A percentile compares a stretch with the other conserved stretches of the same genome.
Evolutionary conservation across 495 filamentous ascomycete species (phyloP).

Genomic region (Podospora conica): DNA sequence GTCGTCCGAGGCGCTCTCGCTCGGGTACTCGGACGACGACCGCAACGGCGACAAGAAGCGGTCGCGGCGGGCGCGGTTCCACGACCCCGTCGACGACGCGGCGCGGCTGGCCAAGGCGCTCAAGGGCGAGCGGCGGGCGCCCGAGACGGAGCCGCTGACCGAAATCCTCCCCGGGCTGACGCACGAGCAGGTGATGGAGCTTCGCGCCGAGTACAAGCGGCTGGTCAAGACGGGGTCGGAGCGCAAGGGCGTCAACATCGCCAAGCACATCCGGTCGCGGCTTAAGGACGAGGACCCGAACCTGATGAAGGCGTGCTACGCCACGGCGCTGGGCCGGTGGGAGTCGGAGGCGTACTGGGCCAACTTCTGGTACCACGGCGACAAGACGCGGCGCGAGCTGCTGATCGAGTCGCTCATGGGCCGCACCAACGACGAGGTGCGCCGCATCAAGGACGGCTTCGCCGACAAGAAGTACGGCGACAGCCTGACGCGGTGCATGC

Average conservation of each 20-base stretch:
- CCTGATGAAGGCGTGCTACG: slow-evolving; percentile 86
- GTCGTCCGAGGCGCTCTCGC: slow-evolving; percentile 36
- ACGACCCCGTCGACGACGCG: slow-evolving; percentile 77
- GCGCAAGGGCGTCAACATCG: slow-evolving; percentile 83
- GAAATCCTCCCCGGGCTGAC: slow-evolving; percentile 78
- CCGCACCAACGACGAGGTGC: slow-evolving; percentile 75
- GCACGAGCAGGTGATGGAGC: slow-evolving; percentile 75
- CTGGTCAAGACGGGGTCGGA: slow-evolving; percentile 65
- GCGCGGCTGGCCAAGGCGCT: slow-evolving; percentile 68
- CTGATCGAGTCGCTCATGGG: slow-evolving; percentile 92
- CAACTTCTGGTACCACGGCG: slow-evolving; percentile 95
- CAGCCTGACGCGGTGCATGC: slow-evolving; percentile 77
- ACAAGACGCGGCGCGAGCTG: slow-evolving; percentile 74
- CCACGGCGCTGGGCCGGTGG: slow-evolving; percentile 83
- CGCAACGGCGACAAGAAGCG: slow-evolving; percentile 36
- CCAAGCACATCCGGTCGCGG: slow-evolving; percentile 87
- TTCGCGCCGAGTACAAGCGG: slow-evolving; percentile 84
- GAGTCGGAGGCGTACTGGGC: slow-evolving; percentile 97
- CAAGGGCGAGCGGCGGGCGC: slow-evolving; percentile 55
- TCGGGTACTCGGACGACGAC: slow-evolving; percentile 40
- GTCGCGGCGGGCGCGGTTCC: slow-evolving; percentile 55
- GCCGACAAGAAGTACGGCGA: slow-evolving; percentile 87
- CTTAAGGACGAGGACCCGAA: slow-evolving; percentile 56
- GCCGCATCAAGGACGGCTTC: slow-evolving; percentile 89
- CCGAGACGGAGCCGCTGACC: slow-evolving; percentile 65